These are phyloP conservation scores for Mucor sp. DNA, from an alignment of 371 early-diverging fungal species.

Conservation along the genomic window DNA sequence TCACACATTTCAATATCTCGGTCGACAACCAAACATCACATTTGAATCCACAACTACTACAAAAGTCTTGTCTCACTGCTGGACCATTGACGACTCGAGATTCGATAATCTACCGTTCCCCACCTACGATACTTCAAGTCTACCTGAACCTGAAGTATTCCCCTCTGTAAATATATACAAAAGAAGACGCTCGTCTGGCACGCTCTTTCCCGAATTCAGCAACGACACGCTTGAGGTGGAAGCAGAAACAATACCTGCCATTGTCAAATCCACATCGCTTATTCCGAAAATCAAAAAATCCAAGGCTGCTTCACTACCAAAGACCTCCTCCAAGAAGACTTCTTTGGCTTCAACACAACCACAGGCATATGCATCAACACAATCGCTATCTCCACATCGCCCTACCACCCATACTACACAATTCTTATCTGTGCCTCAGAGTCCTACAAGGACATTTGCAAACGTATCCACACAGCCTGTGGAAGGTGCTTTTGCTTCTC, in stretches of 20 bases:
- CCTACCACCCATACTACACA: background rate
- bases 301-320: background rate
- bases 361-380: background rate
- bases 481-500: constrained; percentile 15
- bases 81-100: constrained; percentile 1
- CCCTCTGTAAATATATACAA: constrained; percentile 6
- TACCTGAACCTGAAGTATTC: constrained; percentile 1
- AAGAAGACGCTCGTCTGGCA: background rate
- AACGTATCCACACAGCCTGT: constrained; percentile 14
- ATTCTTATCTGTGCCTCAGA: background rate
- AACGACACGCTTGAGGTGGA: background rate
- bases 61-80: background rate
- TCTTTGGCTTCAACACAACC: background rate
- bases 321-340: background rate
- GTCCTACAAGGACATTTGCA: background rate
- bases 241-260: background rate
- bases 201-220: background rate
- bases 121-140: background rate
- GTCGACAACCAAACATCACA: background rate
- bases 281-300: background rate
- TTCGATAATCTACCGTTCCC: background rate
- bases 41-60: constrained; percentile 13
- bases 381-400: background rate
- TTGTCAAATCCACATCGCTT: background rate
- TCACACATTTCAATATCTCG: constrained; percentile 8